A percentile compares a stretch with the other conserved stretches of the same genome.
Conservation (phyloP, 2,329 filamentous ascomycete genomes). For the Bretziella fagacearum region DNA sequence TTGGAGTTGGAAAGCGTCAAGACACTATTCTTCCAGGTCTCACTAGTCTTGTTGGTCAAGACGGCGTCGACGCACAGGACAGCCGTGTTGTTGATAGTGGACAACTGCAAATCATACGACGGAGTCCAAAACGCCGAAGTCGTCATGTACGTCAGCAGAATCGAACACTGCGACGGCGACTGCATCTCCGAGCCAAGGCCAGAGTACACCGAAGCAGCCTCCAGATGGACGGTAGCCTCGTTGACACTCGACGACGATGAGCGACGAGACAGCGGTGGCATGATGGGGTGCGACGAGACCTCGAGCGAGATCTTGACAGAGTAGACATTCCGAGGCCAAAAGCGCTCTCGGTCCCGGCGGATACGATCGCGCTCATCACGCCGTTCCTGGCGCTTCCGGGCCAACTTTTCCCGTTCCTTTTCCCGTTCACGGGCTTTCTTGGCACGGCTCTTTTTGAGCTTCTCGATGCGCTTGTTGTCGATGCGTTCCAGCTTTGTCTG, state of each 20-base stretch:
- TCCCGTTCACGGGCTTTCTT: neutral
- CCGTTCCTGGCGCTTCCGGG: neutral
- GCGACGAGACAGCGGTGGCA: constrained; percentile 31
- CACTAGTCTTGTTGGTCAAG: constrained; percentile 44
- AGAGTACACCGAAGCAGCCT: neutral
- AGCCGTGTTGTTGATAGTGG: constrained; percentile 34
- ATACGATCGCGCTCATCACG: constrained; percentile 17
- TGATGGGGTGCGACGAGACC: constrained; percentile 21
- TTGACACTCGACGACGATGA: constrained; percentile 36
- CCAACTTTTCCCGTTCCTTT: neutral
- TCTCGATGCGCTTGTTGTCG: neutral
- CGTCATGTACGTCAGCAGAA: constrained; percentile 44
- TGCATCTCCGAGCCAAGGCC: neutral
- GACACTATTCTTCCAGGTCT: constrained; percentile 45
- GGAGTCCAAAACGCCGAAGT: constrained; percentile 41
- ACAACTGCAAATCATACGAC: constrained; percentile 45
- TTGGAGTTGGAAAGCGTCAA: constrained; percentile 47
- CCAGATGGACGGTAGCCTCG: constrained; percentile 22
- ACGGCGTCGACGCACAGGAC: constrained; percentile 44
- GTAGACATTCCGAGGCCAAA: constrained; percentile 35
- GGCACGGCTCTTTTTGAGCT: neutral
- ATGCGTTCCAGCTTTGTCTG: neutral
- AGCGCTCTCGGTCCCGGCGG: constrained; percentile 26
- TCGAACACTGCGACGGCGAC: neutral
- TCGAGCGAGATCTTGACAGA: constrained; percentile 35